Evolutionary conservation across 1,284 basidiomycete genomes (phyloP), one percentile per base, ranked within the genome.

Genomic region (Ustilago bromivora): DNA sequence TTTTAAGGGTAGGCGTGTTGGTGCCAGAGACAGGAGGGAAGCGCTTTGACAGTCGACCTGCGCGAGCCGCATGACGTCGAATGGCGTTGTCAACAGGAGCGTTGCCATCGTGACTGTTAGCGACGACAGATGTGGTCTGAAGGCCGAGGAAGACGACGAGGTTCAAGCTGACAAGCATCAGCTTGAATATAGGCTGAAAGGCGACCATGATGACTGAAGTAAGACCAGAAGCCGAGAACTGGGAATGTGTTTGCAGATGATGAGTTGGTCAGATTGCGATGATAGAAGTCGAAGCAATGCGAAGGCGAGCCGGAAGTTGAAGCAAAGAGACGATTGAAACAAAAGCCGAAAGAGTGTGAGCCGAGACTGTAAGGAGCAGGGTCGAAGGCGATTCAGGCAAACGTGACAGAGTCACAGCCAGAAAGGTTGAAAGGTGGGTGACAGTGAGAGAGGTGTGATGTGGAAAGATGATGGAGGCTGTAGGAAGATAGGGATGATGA

Each of bases 141-240:
- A 72, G 57, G 9, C 57, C 61, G 12, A 67, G 49, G 19, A 72
- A 52, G 4, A 67, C 34, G 58, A 73, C 61, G 3, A 73, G 40
- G 10, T 61, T 53, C 32, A 73, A 53, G 66, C 71, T 73, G 71
- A 73, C 65, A 43, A 73, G 61, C 71, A 73, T 58, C 35, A 73
- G 65, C 65, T 65, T 64, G 55, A 73, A 68, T 4, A 40, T 43
- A 10, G 71, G 61, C 15, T 67, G 71, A 46, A 73, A 73, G 19
- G 57, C 60, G 8, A 68, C 71, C 71, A 73, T 73, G 71, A 36
- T 52, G 61, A 12, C 13, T 57, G 41, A n/a, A 3, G 3, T 40
- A 52, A 2, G 23, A 23, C n/a, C 2, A 15, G n/a, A 47, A 15
- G 51, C 13, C 38, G 55, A 32, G 47, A 32, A 38, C 38, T 36